Evolutionary conservation across 2,329 filamentous ascomycete genomes (phyloP).

Genomic region (Sclerotinia spermophila): DNA sequence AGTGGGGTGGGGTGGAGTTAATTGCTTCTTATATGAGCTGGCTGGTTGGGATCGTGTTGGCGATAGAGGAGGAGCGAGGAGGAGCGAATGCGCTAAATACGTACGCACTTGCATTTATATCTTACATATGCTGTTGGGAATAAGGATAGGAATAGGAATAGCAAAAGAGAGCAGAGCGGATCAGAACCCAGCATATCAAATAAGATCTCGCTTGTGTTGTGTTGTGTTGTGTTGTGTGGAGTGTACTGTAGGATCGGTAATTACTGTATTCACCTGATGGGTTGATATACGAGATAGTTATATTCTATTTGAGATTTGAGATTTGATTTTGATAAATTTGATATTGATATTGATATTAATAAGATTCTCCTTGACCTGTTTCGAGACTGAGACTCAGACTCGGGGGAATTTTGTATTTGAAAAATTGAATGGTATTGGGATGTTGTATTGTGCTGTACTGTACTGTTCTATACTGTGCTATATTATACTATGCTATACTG

Average conservation of each 20-base stretch:
- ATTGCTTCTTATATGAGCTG: slow-evolving; percentile 7
- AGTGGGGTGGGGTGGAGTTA: slow-evolving; percentile 3
- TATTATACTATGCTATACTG: too few species aligned
- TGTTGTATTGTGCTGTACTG: too few species aligned
- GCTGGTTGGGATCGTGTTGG: background rate
- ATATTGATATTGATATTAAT: too few species aligned
- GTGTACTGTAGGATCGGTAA: too few species aligned
- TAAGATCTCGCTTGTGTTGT: too few species aligned
- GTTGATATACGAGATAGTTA: background rate
- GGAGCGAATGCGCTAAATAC: background rate
- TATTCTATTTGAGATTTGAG: background rate
- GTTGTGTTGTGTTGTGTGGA: too few species aligned
- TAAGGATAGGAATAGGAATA: background rate
- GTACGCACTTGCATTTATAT: background rate
- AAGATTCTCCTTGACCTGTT: too few species aligned
- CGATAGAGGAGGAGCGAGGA: background rate
- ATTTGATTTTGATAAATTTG: background rate
- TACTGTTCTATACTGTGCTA: too few species aligned
- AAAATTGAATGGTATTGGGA: too few species aligned
- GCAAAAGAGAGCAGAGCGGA: background rate
- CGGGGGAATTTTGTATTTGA: too few species aligned
- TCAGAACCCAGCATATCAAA: background rate
- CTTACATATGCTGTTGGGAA: background rate
- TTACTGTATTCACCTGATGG: too few species aligned
- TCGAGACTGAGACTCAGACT: too few species aligned